Evolutionary conservation across 2,329 filamentous ascomycete genomes (phyloP).

Genomic region (Trichoderma semiorbis): DNA sequence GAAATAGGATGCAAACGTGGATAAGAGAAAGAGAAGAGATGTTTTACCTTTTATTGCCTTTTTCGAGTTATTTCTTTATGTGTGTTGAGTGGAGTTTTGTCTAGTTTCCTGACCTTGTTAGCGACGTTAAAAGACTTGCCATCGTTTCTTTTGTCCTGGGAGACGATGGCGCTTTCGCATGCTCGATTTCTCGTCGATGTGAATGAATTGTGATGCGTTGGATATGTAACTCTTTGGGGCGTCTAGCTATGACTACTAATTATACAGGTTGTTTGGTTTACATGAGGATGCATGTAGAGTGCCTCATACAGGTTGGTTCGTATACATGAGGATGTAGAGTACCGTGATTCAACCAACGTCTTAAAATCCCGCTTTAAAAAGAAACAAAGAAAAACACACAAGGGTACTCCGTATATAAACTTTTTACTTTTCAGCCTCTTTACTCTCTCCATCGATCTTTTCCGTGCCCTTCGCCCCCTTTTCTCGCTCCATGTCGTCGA

Average conservation of each 20-base stretch:
- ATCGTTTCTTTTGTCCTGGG: neutral
- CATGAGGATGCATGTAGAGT: neutral
- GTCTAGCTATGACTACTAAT: neutral
- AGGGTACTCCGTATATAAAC: neutral
- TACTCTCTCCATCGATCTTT: neutral
- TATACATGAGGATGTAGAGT: neutral
- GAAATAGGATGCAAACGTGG: neutral
- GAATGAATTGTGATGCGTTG: neutral
- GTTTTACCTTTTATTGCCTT: neutral
- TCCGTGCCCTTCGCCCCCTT: neutral
- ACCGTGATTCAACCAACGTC: neutral
- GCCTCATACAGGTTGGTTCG: neutral
- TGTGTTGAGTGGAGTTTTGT: neutral
- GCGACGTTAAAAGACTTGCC: neutral
- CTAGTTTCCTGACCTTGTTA: neutral
- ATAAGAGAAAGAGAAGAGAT: slow-evolving; percentile 10
- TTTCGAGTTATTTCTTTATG: neutral
- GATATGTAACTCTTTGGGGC: neutral
- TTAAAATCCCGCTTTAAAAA: neutral
- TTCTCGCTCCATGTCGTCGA: slow-evolving; percentile 33
- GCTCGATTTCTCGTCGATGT: neutral
- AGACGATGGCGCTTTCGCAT: neutral
- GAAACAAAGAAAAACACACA: neutral
- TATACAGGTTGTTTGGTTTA: neutral
- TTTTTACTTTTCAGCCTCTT: slow-evolving; percentile 4